Base-by-base conservation (phyloP, 2,329 filamentous ascomycete genomes). In the Knufia petricola region DNA sequence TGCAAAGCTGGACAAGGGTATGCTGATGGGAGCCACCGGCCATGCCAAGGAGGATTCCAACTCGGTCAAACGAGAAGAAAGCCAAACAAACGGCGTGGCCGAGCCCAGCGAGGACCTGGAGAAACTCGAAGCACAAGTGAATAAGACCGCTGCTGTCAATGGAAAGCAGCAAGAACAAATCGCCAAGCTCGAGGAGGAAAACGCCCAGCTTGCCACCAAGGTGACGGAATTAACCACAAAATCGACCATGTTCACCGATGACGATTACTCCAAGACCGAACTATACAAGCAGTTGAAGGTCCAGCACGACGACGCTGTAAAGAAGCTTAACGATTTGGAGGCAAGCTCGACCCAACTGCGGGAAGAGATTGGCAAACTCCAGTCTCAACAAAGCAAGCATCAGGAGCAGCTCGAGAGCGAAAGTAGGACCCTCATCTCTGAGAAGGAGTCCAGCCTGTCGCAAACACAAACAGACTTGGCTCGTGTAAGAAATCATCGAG, bases 201-300 rank as follows among this genome's bases (percentile, higher is more conserved):
- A 87, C 58, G 83, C 83, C 60, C 72, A 72, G 17, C 63, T 89
- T 36, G 78, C 85, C 28, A 82, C 89, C 54, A 86, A 95, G 60
- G 79, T 95, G 37, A 88, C 86, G 15, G 76, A 81, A 3, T 69
- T 90, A 28, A 88, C 73, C 52, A 66, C 76, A 13, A 78, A 77
- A 49, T 52, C 60, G 17, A 45, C 86, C 12, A 82, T 78, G 48
- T 71, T 89, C 38, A 84, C 85, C 0, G 92, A 98, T 60, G 92
- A 98, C 54, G 92, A 98, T 59, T 96, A 94, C 62, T 82, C 88
- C 34, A 82, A 87, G 50, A 95, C 88, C 3, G 88, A 95, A 59
- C 76, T 95, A 2, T 98, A 95, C 75, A 96, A 95, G 67, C 81
- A 85, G 53, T 77, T 95, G 61, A 94, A 89, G 67, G 78, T 77